phyloP scores from a whole-genome alignment of 495 filamentous ascomycete genomes.

The Diplogelasinospora grovesii region DNA sequence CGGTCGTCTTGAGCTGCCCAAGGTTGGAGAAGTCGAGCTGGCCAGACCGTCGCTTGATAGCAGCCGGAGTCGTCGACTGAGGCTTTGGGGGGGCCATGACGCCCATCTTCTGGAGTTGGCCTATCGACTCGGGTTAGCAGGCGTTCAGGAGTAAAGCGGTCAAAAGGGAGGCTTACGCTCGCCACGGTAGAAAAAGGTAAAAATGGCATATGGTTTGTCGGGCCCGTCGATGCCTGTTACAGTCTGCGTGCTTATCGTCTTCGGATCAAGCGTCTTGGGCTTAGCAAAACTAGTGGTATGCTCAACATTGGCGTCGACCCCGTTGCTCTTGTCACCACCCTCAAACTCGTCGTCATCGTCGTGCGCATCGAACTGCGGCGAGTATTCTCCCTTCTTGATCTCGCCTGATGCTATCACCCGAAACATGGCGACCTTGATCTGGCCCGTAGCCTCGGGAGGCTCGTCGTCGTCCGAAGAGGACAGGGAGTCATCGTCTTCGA shows the following conservation, averaged over 20 bases:
- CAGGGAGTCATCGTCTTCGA: conserved; percentile 64
- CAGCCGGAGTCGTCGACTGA: conserved; percentile 47
- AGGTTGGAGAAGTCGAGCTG: conserved; percentile 78
- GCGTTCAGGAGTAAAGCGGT: not conserved
- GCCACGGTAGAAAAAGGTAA: conserved; percentile 97
- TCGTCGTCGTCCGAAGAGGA: conserved; percentile 85
- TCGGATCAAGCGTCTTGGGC: conserved; percentile 93
- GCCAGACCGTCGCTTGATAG: conserved; percentile 64
- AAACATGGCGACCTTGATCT: conserved; percentile 97
- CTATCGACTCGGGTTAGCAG: conserved; percentile 37
- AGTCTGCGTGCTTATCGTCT: conserved; percentile 95
- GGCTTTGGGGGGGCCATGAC: conserved; percentile 60
- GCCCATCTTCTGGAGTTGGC: conserved; percentile 92
- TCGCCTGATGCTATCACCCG: conserved; percentile 92
- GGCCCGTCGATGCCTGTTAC: conserved; percentile 97
- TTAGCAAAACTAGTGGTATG: conserved; percentile 99
- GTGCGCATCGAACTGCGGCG: conserved; percentile 94
- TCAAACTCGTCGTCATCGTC: conserved; percentile 76
- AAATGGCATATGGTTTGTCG: conserved; percentile 91
- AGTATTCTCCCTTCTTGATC: conserved; percentile 95
- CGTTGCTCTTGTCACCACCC: conserved; percentile 33
- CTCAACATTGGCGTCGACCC: conserved; percentile 65
- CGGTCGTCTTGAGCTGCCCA: conserved; percentile 72
- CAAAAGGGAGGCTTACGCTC: conserved; percentile 60
- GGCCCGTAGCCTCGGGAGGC: conserved; percentile 85